Percentiles rank a stretch among this genome's conserved stretches.
phyloP scores from a whole-genome alignment of 352 stramenopile genomes.

The Globisporangium camurandrum region DNA sequence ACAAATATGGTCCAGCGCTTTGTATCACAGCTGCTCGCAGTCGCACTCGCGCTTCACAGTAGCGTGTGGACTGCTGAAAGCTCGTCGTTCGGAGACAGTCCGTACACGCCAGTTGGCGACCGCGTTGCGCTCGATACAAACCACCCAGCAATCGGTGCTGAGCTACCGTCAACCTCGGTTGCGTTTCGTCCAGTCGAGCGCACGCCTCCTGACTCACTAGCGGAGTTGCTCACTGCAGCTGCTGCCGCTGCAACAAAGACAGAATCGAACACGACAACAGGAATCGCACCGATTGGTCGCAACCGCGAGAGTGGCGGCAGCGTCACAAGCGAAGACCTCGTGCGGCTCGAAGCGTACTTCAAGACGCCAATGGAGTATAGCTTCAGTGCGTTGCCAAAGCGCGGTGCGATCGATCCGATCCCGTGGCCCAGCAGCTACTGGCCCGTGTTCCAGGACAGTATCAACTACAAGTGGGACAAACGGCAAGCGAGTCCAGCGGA shows the following conservation, averaged over 20 bases:
- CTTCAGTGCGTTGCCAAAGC: slow-evolving; percentile 18
- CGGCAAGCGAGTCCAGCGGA: slow-evolving; percentile 14
- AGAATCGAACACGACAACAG: not conserved
- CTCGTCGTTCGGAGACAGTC: slow-evolving; percentile 8
- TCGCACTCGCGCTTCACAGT: slow-evolving; percentile 1
- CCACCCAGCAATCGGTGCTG: slow-evolving; percentile 6
- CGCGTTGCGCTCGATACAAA: slow-evolving; percentile 5
- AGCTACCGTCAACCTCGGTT: not conserved
- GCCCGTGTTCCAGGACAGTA: slow-evolving; percentile 49
- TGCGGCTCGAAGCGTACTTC: slow-evolving; percentile 23
- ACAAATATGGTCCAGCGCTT: not conserved
- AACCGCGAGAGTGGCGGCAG: not conserved
- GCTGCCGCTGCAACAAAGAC: too few relatives aligned
- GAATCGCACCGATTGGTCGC: not conserved
- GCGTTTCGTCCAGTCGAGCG: slow-evolving; percentile 7
- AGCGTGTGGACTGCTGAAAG: not conserved
- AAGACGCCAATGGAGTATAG: slow-evolving; percentile 18
- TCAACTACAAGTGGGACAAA: slow-evolving; percentile 34
- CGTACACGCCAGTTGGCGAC: slow-evolving; percentile 7
- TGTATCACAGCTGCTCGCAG: not conserved
- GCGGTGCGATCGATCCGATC: slow-evolving; percentile 4
- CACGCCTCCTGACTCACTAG: slow-evolving; percentile 8
- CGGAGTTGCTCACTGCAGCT: slow-evolving; percentile 3
- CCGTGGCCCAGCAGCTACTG: slow-evolving; percentile 51
- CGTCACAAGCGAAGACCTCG: too few relatives aligned